Conservation (phyloP, 2,329 filamentous ascomycete species). For the Leptographium procerum region DNA sequence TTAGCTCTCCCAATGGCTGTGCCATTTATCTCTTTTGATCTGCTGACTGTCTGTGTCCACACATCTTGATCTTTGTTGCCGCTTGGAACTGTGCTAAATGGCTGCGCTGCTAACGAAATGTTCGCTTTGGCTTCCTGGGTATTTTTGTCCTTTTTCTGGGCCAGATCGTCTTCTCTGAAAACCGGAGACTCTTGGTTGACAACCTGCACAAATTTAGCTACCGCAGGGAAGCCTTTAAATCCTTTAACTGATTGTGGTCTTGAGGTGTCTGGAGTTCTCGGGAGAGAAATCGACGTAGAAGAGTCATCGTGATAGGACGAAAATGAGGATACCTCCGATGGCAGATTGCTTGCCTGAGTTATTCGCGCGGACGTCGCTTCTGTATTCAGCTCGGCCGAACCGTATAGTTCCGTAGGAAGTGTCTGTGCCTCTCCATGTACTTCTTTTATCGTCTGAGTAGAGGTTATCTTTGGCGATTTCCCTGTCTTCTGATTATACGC, state of each 20-base stretch:
- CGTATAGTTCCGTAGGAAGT: background rate
- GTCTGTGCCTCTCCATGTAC: background rate
- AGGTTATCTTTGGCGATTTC: background rate
- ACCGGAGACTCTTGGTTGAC: background rate
- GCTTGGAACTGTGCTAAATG: background rate
- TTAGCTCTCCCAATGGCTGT: background rate
- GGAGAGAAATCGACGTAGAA: constrained; percentile 22
- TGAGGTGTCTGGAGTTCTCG: constrained; percentile 30
- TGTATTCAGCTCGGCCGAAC: background rate
- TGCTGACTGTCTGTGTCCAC: background rate
- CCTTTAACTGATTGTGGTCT: constrained; percentile 30
- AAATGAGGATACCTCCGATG: constrained; percentile 23
- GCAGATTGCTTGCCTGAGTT: background rate
- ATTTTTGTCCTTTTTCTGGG: background rate
- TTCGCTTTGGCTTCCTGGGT: background rate
- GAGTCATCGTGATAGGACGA: constrained; percentile 29
- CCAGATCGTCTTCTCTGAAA: background rate
- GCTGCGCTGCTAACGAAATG: background rate
- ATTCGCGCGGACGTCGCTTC: background rate
- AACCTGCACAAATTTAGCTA: constrained; percentile 11
- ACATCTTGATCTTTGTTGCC: background rate
- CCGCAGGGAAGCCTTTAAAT: constrained; percentile 19
- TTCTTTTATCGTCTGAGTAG: background rate
- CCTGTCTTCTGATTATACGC: background rate
- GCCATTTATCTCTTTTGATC: background rate